Base-by-base conservation (phyloP, 2,329 filamentous ascomycete genomes). In the Verticillium dahliae region DNA sequence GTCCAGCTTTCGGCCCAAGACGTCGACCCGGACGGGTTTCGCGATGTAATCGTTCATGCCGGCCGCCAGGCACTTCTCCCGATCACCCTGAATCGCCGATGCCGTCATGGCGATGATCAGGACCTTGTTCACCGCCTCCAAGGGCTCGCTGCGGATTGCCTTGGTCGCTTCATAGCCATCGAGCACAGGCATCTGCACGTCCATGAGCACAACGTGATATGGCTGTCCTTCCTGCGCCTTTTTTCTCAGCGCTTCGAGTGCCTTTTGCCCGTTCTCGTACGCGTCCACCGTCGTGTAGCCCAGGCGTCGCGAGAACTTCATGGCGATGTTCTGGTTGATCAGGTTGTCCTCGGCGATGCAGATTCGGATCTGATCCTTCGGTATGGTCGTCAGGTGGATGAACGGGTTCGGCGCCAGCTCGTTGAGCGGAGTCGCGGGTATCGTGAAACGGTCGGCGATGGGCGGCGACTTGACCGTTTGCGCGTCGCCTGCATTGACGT, bases 21-120 rank as follows among this genome's bases (percentile, higher is more conserved):
- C 88, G 56, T 93, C 90, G 4, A 90, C 91, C 63, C 92, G 85
- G n/a, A 98, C 94, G 1, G 94, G 94, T 73, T 98, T 98, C 15
- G 94, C 92, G 1, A 97, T 84, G 69, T 97, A 98, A 70, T 97
- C 95, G 74, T 97, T 97, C 94, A 98, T 98, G 55, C 94, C 94
- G 1, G 92, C 91, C 58, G 92, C 91, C n/a, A 97, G 79, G 68
- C 94, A 97, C 76, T 96, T 97, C 73, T 98, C 94, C 57, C 93
- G 84, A 72, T 98, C 94, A 18, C 94, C 94, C 72, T 95, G 90
- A 64, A 98, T 98, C 3, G 94, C 94, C 33, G 89, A 93, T 1
- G 94, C 94, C 1, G 94, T 98, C 94, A 98, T 97, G 60, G 94
- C 94, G 68, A 98, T 97, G 57, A 98, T 90, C n/a, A 97, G 80